Percentiles rank a stretch among this genome's conserved stretches.
Conservation (phyloP, 2,329 filamentous ascomycete species). For the Hypoxylon sp. region DNA sequence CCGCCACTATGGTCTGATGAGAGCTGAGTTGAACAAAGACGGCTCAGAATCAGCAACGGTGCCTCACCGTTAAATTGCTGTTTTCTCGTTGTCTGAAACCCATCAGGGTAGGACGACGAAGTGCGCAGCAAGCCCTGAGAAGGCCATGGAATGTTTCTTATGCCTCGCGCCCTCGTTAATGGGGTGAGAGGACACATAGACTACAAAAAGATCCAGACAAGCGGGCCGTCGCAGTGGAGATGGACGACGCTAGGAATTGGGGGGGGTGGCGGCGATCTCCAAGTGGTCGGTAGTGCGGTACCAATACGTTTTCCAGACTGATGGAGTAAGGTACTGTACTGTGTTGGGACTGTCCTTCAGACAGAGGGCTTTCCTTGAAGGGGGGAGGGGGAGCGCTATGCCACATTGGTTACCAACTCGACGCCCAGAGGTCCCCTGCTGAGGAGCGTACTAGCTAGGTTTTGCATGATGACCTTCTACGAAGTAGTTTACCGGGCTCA, state of each 20-base stretch:
- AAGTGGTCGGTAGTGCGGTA: slow-evolving; percentile 36
- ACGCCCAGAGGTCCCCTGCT: slow-evolving; percentile 8
- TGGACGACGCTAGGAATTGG: slow-evolving; percentile 35
- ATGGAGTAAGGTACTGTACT: slow-evolving; percentile 28
- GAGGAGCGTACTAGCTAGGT: slow-evolving; percentile 20
- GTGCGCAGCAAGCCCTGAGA: slow-evolving; percentile 26
- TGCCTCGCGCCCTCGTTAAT: slow-evolving; percentile 28
- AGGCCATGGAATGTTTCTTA: slow-evolving; percentile 23
- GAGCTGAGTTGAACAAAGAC: slow-evolving; percentile 33
- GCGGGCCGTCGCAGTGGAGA: slow-evolving; percentile 39
- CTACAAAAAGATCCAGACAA: slow-evolving; percentile 35
- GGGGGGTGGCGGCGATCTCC: slow-evolving; percentile 38
- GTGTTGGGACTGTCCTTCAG: slow-evolving; percentile 14
- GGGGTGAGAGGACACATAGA: slow-evolving; percentile 25
- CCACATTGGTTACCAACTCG: slow-evolving; percentile 11
- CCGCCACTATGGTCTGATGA: slow-evolving; percentile 37
- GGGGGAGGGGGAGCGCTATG: slow-evolving; percentile 16
- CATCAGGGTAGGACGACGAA: slow-evolving; percentile 20
- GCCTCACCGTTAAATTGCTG: slow-evolving; percentile 21
- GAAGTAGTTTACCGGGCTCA: background rate
- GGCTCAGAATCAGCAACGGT: slow-evolving; percentile 32
- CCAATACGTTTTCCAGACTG: slow-evolving; percentile 27
- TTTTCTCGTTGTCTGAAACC: slow-evolving; percentile 17
- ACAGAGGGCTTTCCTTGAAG: slow-evolving; percentile 15
- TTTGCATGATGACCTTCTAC: slow-evolving; percentile 7